Conservation (phyloP, 257 asterid genomes). For the Gynochthodes officinalis region DNA sequence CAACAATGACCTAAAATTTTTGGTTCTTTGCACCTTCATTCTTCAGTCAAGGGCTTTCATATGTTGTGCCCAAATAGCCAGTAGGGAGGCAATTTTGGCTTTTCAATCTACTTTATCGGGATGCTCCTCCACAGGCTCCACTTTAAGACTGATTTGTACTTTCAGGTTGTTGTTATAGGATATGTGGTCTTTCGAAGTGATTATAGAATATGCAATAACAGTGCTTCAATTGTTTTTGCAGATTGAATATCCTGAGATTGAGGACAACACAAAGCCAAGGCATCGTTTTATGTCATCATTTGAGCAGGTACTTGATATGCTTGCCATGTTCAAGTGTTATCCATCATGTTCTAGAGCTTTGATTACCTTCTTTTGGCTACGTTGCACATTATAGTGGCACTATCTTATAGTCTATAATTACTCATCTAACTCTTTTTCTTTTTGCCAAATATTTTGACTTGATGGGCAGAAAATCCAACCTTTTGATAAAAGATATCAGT, state of each 20-base stretch:
- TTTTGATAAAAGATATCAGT: constrained; percentile 83
- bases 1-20: neutral
- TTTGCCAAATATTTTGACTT: neutral
- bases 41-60: neutral
- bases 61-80: neutral
- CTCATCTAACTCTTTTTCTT: neutral
- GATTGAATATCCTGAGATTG: constrained; percentile 99
- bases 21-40: neutral
- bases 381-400: neutral
- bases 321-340: neutral
- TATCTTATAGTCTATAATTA: neutral
- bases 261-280: constrained; percentile 92
- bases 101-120: neutral
- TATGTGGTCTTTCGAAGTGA: neutral
- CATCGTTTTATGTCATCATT: constrained; percentile 98
- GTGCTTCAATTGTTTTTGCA: constrained; percentile 24
- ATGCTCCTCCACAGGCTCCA: neutral
- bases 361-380: neutral
- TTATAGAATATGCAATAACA: neutral
- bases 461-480: constrained; percentile 70
- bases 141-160: neutral
- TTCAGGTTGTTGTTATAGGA: neutral
- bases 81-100: neutral
- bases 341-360: neutral
- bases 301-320: constrained; percentile 66